Conservation (phyloP, 495 filamentous ascomycete species). For the Aspergillus kassunensis region DNA sequence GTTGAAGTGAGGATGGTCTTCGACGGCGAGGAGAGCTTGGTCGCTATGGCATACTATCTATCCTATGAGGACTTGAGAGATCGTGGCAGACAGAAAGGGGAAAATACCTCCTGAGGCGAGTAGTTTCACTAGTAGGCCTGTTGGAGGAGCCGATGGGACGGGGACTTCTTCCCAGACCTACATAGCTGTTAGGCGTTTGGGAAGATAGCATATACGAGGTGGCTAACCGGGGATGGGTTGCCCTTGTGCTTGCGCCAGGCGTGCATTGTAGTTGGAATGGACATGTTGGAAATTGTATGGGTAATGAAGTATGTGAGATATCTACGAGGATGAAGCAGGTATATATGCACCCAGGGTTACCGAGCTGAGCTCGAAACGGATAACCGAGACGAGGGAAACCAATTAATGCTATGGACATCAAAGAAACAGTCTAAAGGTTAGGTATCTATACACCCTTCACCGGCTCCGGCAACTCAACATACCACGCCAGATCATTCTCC, state of each 20-base stretch:
- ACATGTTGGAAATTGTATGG: neutral
- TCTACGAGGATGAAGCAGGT: neutral
- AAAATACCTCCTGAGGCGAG: constrained; percentile 19
- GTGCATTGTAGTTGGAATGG: constrained; percentile 15
- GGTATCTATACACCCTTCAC: constrained; percentile 2
- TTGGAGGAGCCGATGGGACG: constrained; percentile 10
- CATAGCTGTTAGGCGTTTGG: neutral
- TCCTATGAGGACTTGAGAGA: too few relatives aligned
- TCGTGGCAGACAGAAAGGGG: neutral
- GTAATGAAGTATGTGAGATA: neutral
- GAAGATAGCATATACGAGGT: neutral
- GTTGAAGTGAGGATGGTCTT: constrained; percentile 21
- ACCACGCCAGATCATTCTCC: constrained; percentile 26
- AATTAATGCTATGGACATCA: neutral
- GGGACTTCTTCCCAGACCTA: constrained; percentile 21
- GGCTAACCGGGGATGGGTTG: constrained; percentile 11
- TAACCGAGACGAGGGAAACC: neutral
- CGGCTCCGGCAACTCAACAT: constrained; percentile 24
- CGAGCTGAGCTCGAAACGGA: neutral
- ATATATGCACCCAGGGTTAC: constrained; percentile 1
- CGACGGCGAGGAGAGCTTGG: constrained; percentile 19
- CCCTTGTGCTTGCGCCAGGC: constrained; percentile 26
- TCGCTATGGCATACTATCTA: constrained; percentile 26
- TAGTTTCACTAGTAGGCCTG: constrained; percentile 16
- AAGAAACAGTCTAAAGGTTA: too few relatives aligned